Conservation (phyloP, 2,329 filamentous ascomycete genomes). For the Talaromyces pinophilus region DNA sequence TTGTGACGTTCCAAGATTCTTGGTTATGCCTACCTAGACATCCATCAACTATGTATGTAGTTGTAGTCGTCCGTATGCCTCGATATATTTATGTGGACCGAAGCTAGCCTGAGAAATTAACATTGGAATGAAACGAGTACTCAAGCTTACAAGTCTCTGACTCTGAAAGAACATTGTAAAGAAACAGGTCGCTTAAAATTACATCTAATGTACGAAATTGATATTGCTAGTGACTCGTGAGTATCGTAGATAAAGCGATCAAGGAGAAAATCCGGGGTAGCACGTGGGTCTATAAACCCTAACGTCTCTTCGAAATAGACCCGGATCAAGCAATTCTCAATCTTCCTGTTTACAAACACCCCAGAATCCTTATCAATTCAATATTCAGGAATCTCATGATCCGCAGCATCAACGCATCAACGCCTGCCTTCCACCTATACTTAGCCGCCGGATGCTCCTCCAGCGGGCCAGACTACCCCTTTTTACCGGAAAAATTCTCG, state of each 20-base stretch:
- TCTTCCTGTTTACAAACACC: conserved; percentile 14
- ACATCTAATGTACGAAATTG: no score
- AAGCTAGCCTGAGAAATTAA: no score
- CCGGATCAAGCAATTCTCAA: conserved; percentile 19
- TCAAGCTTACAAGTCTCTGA: no score
- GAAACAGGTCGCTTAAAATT: no score
- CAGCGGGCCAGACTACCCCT: conserved; percentile 37
- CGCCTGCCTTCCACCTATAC: conserved; percentile 42
- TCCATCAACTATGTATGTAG: not conserved
- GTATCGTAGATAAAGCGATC: not conserved
- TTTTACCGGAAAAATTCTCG: conserved; percentile 40
- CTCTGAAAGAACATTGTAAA: no score
- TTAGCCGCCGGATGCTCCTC: conserved; percentile 41
- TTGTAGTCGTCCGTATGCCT: not conserved
- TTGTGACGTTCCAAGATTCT: not conserved
- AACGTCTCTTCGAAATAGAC: not conserved
- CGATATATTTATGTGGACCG: no score
- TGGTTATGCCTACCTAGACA: not conserved
- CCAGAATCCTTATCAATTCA: not conserved
- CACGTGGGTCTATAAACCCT: not conserved
- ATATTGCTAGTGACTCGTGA: no score
- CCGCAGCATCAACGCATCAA: conserved; percentile 37
- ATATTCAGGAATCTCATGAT: conserved; percentile 32
- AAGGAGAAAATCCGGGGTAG: not conserved
- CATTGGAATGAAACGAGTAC: no score